phyloP scores from a whole-genome alignment of 345 rosid genomes.

The Linum lewisii region DNA sequence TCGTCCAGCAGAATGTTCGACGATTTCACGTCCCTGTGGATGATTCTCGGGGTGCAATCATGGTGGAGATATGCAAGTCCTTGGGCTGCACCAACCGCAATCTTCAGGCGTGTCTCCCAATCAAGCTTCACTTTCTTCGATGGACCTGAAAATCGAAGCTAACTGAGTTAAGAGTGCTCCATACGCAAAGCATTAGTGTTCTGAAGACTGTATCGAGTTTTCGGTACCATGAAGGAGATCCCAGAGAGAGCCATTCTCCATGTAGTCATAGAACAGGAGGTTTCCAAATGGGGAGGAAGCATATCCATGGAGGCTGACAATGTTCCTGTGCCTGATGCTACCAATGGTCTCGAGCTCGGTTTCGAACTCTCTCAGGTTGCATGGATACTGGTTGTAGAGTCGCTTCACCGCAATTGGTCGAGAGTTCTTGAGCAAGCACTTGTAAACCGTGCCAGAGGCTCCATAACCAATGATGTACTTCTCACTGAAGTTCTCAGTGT shows the following conservation, averaged over 20 bases:
- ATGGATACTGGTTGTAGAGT: slow-evolving; percentile 53
- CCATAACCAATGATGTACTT: slow-evolving; percentile 77
- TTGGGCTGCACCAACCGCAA: slow-evolving; percentile 92
- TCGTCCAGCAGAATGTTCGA: slow-evolving; percentile 84
- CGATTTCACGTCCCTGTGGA: slow-evolving; percentile 89
- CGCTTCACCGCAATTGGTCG: slow-evolving; percentile 91
- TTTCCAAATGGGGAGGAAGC: slow-evolving; percentile 66
- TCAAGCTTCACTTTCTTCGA: slow-evolving; percentile 78
- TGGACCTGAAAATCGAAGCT: slow-evolving; percentile 34
- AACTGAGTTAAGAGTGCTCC: no score
- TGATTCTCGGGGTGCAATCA: slow-evolving; percentile 79
- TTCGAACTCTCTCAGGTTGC: slow-evolving; percentile 66
- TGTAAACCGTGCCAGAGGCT: slow-evolving; percentile 89
- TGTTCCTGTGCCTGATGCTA: slow-evolving; percentile 81
- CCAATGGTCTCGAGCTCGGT: slow-evolving; percentile 93
- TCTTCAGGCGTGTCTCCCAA: slow-evolving; percentile 81
- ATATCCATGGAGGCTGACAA: slow-evolving; percentile 85
- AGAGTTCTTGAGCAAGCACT: slow-evolving; percentile 63
- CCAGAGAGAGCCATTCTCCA: slow-evolving; percentile 95
- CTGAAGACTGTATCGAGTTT: neutral
- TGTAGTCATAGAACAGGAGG: slow-evolving; percentile 92
- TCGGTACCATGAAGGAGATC: slow-evolving; percentile 86
- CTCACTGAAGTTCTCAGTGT: slow-evolving; percentile 70
- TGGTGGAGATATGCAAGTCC: slow-evolving; percentile 97
- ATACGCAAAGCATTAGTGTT: no score